These are phyloP conservation scores for Teratosphaeria viscida DNA, from an alignment of 2,329 filamentous ascomycete species.

Conservation along the genomic window DNA sequence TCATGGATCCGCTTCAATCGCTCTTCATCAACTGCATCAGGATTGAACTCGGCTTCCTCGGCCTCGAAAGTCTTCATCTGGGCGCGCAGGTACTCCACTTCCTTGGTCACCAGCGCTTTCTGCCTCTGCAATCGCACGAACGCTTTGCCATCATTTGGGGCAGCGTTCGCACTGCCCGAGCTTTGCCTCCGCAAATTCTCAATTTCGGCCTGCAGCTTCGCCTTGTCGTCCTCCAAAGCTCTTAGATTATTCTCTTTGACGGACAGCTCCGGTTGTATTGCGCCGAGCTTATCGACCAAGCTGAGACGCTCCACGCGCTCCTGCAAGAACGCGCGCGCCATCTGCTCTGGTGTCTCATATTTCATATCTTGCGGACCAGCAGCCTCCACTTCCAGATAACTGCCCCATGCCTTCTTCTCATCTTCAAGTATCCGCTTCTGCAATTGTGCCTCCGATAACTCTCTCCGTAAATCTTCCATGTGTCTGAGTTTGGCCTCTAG, in stretches of 20 bases:
- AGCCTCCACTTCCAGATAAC: conserved; percentile 64
- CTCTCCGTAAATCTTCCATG: conserved; percentile 61
- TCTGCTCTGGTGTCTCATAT: conserved; percentile 77
- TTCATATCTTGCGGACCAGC: conserved; percentile 52
- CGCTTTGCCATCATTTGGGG: conserved; percentile 43
- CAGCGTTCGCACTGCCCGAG: neutral
- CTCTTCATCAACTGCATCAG: conserved; percentile 65
- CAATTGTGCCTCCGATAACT: conserved; percentile 68
- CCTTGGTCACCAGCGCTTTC: conserved; percentile 73
- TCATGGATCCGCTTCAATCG: conserved; percentile 66
- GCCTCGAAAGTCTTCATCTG: conserved; percentile 79
- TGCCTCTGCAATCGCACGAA: conserved; percentile 75
- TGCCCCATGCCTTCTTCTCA: conserved; percentile 76
- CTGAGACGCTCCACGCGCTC: conserved; percentile 71
- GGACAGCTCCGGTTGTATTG: conserved; percentile 63
- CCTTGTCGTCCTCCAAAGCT: conserved; percentile 59
- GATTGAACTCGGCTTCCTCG: conserved; percentile 78
- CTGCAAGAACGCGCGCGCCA: conserved; percentile 74
- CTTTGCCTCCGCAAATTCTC: conserved; percentile 51
- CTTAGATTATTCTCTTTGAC: conserved; percentile 69
- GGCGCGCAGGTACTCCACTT: conserved; percentile 85
- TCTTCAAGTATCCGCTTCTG: conserved; percentile 83
- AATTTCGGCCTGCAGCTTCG: conserved; percentile 54
- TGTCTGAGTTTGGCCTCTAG: conserved; percentile 68
- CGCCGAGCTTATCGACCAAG: conserved; percentile 70